Evolutionary conservation across 306 rosid genomes (phyloP).

Genomic region (Cucurbita argyrosperma): DNA sequence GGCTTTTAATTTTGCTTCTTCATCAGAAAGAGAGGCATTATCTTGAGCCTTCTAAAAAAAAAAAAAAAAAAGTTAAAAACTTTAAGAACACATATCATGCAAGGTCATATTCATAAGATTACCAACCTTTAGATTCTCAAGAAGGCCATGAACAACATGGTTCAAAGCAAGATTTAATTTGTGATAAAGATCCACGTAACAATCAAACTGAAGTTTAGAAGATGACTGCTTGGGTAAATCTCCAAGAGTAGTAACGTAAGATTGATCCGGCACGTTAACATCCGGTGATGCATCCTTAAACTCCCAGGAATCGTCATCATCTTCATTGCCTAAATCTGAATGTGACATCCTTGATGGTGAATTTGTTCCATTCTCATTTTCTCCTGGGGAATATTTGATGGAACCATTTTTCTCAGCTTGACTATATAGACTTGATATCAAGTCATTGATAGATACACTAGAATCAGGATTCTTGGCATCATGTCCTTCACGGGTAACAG

Average conservation of each 20-base stretch:
- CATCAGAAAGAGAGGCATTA: constrained; percentile 32
- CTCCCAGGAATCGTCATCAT: constrained; percentile 62
- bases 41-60: constrained; percentile 34
- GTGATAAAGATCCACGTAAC: constrained; percentile 45
- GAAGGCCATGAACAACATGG: constrained; percentile 29
- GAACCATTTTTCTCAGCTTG: constrained; percentile 45
- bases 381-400: constrained; percentile 22
- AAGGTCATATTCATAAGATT: constrained; percentile 7
- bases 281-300: constrained; percentile 48
- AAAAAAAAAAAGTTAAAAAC: constrained; percentile 10
- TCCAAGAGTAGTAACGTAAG: constrained; percentile 22
- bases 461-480: constrained; percentile 20
- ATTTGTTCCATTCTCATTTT: constrained; percentile 20
- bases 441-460: constrained; percentile 47
- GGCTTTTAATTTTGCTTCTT: constrained; percentile 29
- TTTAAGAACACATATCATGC: constrained; percentile 4
- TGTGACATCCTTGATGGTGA: constrained; percentile 15
- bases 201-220: constrained; percentile 24
- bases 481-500: constrained; percentile 19
- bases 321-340: constrained; percentile 29
- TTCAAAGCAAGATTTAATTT: constrained; percentile 51
- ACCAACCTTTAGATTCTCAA: constrained; percentile 55
- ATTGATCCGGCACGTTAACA: constrained; percentile 13
- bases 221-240: constrained; percentile 18
- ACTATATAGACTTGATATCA: constrained; percentile 63